Base-by-base conservation (phyloP, 1,139 yeast genomes). In the Sugiyamaella castrensis region DNA sequence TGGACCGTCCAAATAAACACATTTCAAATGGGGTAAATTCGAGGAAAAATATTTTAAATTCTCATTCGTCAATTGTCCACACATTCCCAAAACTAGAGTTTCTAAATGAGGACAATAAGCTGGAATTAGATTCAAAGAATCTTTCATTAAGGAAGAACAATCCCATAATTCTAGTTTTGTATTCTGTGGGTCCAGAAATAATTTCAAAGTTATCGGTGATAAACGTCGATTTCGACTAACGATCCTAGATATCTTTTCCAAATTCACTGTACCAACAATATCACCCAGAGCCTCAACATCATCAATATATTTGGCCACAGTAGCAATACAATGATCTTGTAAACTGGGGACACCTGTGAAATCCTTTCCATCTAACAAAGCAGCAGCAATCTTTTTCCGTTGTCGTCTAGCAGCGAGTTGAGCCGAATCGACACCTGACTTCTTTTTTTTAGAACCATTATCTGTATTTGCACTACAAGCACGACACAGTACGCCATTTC, bases 51-150 rank as follows among this genome's bases (percentile, higher is more conserved):
- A 84, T 19, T 72, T 64, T 52, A 92, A 65, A 51, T 87, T 84
- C 56, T 84, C 89, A 64, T 87, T 87, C 58, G 84, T 89, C 35
- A 92, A 70, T 59, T 87, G 94, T 2, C 98, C 98, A 71, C 98
- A 92, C 97, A 89, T 91, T 53, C 81, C 81, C 42, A 92, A 71
- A 0, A 84, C 84, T 37, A 92, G 67, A 1, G 74, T 69, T 56
- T 79, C 82, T 3, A 92, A 56, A 35, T 82, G 73, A 0, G 97
- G 96, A 57, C 97, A 87, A 63, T 71, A 85, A 0, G 95, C 75
- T 0, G 91, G 91, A 38, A 92, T 80, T 57, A 81, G 76, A 57
- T 78, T 77, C 51, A 84, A 75, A 0, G 94, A 78, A 55, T 79
- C 84, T 37, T 77, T 75, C 31, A 80, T 79, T 29, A 92, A 76